phyloP scores from a whole-genome alignment of 2,329 filamentous ascomycete genomes.

The Epichloe scottii region DNA sequence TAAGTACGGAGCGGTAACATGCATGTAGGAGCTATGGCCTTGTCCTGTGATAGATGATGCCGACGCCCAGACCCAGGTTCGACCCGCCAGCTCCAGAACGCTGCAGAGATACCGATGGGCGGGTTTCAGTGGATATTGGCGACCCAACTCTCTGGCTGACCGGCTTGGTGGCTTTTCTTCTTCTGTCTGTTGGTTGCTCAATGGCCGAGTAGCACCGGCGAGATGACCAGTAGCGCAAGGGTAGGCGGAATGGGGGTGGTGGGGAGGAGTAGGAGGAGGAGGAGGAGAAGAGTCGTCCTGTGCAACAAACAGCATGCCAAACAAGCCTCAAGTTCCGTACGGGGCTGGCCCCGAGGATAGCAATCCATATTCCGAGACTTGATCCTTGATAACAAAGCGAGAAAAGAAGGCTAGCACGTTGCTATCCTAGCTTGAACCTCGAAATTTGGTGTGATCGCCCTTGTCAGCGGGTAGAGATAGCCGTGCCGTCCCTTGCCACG shows the following conservation, averaged over 20 bases:
- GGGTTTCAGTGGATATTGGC: conserved; percentile 3
- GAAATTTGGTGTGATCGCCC: too few relatives aligned
- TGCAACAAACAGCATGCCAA: background rate
- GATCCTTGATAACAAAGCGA: background rate
- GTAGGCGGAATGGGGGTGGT: background rate
- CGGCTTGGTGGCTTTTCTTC: conserved; percentile 2
- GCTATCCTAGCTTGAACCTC: background rate
- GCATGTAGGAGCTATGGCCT: background rate
- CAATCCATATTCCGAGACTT: background rate
- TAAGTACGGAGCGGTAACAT: background rate
- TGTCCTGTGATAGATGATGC: background rate
- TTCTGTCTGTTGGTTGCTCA: background rate
- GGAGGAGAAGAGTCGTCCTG: too few relatives aligned
- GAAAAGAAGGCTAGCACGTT: background rate
- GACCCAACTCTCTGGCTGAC: conserved; percentile 3
- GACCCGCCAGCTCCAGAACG: background rate
- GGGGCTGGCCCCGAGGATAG: background rate
- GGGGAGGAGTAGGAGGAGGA: background rate
- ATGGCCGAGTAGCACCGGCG: background rate
- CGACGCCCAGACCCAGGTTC: background rate
- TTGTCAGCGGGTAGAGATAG: too few relatives aligned
- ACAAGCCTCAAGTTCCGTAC: background rate
- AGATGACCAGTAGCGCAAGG: background rate
- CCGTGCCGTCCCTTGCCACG: too few relatives aligned
- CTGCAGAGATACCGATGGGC: conserved; percentile 1